Percentiles rank a stretch among this genome's conserved stretches.
These are phyloP conservation scores for Discostella pseudostelligera DNA, from an alignment of 108 stramenopile genomes.

Conservation along the genomic window DNA sequence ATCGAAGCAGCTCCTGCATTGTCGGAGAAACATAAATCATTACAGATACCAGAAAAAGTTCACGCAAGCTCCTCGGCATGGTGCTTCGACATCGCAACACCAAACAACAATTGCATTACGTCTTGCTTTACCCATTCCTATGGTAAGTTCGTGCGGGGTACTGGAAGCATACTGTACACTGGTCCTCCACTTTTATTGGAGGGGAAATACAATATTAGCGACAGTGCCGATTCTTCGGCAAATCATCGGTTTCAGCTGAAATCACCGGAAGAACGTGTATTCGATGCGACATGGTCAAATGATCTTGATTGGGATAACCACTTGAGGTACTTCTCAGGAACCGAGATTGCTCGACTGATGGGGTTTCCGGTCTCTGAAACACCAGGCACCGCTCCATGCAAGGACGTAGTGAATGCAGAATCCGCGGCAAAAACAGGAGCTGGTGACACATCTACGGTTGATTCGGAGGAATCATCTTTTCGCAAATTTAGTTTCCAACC, in stretches of 20 bases:
- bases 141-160: conserved; percentile 76
- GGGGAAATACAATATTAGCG: background rate
- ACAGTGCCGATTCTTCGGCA: background rate
- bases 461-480: background rate
- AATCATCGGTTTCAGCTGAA: conserved; percentile 39
- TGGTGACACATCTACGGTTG: too few species aligned
- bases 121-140: conserved; percentile 89
- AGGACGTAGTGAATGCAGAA: background rate
- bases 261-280: conserved; percentile 57
- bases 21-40: conserved; percentile 17
- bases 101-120: conserved; percentile 33
- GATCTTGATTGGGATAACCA: conserved; percentile 48
- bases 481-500: conserved; percentile 64
- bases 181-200: conserved; percentile 10
- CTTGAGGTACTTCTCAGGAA: conserved; percentile 81
- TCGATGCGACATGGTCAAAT: conserved; percentile 54
- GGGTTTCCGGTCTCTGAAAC: conserved; percentile 55
- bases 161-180: conserved; percentile 80
- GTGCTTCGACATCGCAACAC: conserved; percentile 89
- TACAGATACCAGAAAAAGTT: conserved; percentile 55
- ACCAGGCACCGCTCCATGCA: background rate
- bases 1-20: background rate
- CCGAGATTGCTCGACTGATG: conserved; percentile 76
- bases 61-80: conserved; percentile 63
- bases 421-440: background rate